Base-by-base conservation (phyloP, 257 asterid genomes). In the Penstemon eatonii region DNA sequence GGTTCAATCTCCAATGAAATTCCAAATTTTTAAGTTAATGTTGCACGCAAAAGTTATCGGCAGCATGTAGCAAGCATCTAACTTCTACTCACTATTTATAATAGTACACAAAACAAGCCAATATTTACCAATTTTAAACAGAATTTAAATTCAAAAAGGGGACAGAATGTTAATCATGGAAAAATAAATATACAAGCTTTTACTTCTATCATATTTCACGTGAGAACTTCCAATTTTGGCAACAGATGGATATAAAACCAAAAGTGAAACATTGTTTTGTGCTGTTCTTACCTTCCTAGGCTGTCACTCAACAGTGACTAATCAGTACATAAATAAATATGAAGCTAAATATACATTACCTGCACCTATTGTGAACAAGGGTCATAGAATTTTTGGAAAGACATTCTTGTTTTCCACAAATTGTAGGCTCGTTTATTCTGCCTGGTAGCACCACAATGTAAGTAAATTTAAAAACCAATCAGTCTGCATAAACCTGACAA, bases 331-430 rank as follows among this genome's bases (percentile, higher is more conserved):
- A 15, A 55, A 56, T 13, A 53, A 8, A 61, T 37, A 53, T 36
- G n/a, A 65, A 18, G 66, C 56, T 19, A 4, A 40, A 6, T 46
- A 51, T 43, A 59, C 74, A 60, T 78, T 85, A 94, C 98, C 99
- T 89, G 96, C 98, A 94, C 65, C 98, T 78, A 80, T 94, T 94
- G 82, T 94, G 99, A 63, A 91, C 90, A 66, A 94, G 83, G 53
- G 96, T 86, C 99, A 91, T 94, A 67, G 99, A 84, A 76, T 91
- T 89, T 60, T 63, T 81, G 50, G 99, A 87, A 36, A 73, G 95
- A 66, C 99, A 94, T 81, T 94, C 99, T 80, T 74, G 90, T 82
- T 86, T 94, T 68, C 79, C 86, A 75, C 98, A 94, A 42, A 74
- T 66, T 51, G 87, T 77, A 0, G 99, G 99, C 78, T 94, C 99